Conservation (phyloP, 2,329 filamentous ascomycete species). For the Escovopsis sp. region DNA sequence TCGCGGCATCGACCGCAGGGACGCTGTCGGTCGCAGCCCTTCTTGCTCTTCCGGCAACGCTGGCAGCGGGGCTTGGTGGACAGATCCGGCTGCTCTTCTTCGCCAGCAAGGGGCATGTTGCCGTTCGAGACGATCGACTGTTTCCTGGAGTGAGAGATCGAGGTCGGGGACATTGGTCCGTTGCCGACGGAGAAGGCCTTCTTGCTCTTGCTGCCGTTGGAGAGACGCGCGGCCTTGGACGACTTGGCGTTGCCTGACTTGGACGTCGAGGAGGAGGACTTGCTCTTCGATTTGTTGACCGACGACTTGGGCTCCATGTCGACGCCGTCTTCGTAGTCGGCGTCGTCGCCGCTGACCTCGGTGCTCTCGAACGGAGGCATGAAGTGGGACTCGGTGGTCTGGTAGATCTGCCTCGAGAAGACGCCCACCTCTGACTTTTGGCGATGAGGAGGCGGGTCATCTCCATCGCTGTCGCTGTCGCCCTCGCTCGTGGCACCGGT, state of each 20-base stretch:
- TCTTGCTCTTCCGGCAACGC: slow-evolving; percentile 98
- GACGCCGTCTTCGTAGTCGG: slow-evolving; percentile 20
- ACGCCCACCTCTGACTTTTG: slow-evolving; percentile 37
- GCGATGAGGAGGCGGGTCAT: slow-evolving; percentile 42
- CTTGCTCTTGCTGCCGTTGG: slow-evolving; percentile 32
- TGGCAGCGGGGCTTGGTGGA: slow-evolving; percentile 96
- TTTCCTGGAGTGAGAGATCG: slow-evolving; percentile 61
- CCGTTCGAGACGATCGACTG: slow-evolving; percentile 51
- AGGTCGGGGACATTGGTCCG: slow-evolving; percentile 45
- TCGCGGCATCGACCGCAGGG: slow-evolving; percentile 93
- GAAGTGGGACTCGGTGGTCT: slow-evolving; percentile 38
- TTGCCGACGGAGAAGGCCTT: slow-evolving; percentile 25
- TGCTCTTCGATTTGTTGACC: slow-evolving; percentile 28
- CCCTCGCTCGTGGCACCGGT: slow-evolving; percentile 72
- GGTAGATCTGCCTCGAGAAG: slow-evolving; percentile 31
- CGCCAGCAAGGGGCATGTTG: slow-evolving; percentile 37
- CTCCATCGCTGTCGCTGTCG: slow-evolving; percentile 51
- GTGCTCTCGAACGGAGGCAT: slow-evolving; percentile 35
- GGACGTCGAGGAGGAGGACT: slow-evolving; percentile 17
- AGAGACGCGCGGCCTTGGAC: slow-evolving; percentile 27
- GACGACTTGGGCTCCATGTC: slow-evolving; percentile 26
- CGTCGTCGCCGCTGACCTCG: slow-evolving; percentile 21
- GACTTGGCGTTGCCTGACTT: slow-evolving; percentile 25
- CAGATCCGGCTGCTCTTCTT: slow-evolving; percentile 83
- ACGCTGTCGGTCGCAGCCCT: slow-evolving; percentile 91